These are phyloP conservation scores for Neoarthrinium moseri DNA, from an alignment of 2,329 filamentous ascomycete genomes.

Conservation along the genomic window DNA sequence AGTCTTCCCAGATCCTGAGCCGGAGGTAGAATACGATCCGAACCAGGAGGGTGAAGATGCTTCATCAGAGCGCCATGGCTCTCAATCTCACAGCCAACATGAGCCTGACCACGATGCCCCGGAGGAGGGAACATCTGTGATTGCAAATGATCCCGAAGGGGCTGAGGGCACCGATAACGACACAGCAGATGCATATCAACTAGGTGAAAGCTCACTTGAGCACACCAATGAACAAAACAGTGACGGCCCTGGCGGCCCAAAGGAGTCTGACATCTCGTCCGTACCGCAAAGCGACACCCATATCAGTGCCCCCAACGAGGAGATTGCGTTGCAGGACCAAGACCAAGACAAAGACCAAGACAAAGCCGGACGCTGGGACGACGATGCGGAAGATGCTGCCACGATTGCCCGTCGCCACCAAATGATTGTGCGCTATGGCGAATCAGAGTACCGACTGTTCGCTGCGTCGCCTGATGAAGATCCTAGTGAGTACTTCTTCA, in stretches of 20 bases:
- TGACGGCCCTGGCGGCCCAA: neutral
- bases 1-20: too few relatives aligned
- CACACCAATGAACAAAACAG: slow-evolving; percentile 16
- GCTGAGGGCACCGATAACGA: slow-evolving; percentile 7
- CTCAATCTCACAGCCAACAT: too few relatives aligned
- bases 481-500: slow-evolving; percentile 30
- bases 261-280: too few relatives aligned
- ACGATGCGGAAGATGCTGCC: slow-evolving; percentile 15
- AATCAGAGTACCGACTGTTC: slow-evolving; percentile 30
- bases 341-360: too few relatives aligned
- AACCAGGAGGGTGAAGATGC: too few relatives aligned
- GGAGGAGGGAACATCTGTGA: neutral
- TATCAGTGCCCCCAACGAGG: too few relatives aligned
- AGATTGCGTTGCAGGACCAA: too few relatives aligned
- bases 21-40: too few relatives aligned
- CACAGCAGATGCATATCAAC: slow-evolving; percentile 15
- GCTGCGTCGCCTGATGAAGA: slow-evolving; percentile 30
- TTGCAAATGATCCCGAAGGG: slow-evolving; percentile 3
- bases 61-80: too few relatives aligned
- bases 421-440: slow-evolving; percentile 28
- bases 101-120: neutral
- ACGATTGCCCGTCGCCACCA: slow-evolving; percentile 23
- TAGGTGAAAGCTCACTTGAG: slow-evolving; percentile 17
- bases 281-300: too few relatives aligned
- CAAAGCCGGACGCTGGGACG: neutral